phyloP scores from a whole-genome alignment of 345 rosid genomes.

The Psidium guajava region DNA sequence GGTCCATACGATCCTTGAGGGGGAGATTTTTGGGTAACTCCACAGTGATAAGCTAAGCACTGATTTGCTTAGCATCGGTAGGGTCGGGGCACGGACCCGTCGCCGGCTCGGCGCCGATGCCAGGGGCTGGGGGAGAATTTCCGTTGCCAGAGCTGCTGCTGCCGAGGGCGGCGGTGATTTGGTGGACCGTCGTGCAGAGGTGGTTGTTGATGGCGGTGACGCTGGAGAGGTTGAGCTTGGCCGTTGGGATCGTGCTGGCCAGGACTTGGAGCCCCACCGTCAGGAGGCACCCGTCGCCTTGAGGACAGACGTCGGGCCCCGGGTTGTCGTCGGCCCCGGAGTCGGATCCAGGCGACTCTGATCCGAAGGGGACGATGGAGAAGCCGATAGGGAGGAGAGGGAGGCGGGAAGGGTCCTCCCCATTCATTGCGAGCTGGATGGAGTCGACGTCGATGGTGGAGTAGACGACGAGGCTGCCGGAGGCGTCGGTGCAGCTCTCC shows the following conservation, averaged over 20 bases:
- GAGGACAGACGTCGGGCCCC: not conserved
- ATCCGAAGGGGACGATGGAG: slow-evolving; percentile 33
- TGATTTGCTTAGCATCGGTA: not conserved
- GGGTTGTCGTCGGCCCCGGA: not conserved
- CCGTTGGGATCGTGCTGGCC: slow-evolving; percentile 54
- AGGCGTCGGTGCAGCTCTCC: slow-evolving; percentile 77
- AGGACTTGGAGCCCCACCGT: slow-evolving; percentile 82
- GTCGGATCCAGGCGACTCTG: not conserved
- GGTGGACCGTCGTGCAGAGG: slow-evolving; percentile 55
- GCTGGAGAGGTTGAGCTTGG: slow-evolving; percentile 66
- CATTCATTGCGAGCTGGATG: slow-evolving; percentile 68
- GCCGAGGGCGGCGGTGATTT: slow-evolving; percentile 48
- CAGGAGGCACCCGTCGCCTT: slow-evolving; percentile 41
- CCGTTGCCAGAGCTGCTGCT: slow-evolving; percentile 12
- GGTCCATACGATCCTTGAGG: not conserved
- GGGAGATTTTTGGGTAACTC: not conserved
- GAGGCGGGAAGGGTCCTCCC: slow-evolving; percentile 63
- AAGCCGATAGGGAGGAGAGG: slow-evolving; percentile 81
- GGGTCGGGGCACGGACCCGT: not conserved
- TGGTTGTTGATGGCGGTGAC: slow-evolving; percentile 55
- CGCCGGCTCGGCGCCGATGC: not conserved
- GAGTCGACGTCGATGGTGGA: slow-evolving; percentile 60
- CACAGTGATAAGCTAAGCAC: not conserved
- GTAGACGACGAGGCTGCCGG: slow-evolving; percentile 77
- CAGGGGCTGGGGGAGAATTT: slow-evolving; percentile 2